Evolutionary conservation across 2,329 filamentous ascomycete genomes (phyloP).

Genomic region (Claviceps citrina): DNA sequence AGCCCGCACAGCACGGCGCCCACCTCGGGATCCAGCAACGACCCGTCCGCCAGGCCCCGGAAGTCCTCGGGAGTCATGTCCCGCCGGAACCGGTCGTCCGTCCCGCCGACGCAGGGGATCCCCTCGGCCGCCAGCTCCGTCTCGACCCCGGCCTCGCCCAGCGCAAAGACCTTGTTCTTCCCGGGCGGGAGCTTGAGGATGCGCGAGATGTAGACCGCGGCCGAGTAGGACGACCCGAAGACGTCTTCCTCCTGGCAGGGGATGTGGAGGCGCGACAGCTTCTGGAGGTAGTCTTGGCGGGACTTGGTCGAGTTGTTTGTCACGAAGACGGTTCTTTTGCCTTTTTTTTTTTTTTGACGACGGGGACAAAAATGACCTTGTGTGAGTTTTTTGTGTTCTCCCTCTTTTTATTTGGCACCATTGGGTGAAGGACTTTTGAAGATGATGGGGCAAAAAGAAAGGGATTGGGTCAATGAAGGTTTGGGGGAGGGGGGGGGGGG

Average conservation of each 20-base stretch:
- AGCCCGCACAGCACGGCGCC: conserved; percentile 79
- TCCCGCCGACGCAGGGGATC: conserved; percentile 70
- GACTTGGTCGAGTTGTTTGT: conserved; percentile 99
- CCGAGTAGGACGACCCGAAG: conserved; percentile 89
- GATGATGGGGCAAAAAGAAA: too few relatives aligned
- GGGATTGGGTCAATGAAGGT: background rate
- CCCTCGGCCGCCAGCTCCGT: conserved; percentile 69
- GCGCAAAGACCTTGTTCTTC: conserved; percentile 85
- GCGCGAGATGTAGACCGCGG: conserved; percentile 87
- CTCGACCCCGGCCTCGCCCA: conserved; percentile 86
- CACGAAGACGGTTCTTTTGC: conserved; percentile 87
- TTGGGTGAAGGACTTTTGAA: too few relatives aligned
- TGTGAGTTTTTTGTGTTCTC: background rate
- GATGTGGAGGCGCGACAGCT: conserved; percentile 70
- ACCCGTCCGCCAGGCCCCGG: conserved; percentile 57
- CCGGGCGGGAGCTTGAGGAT: conserved; percentile 66
- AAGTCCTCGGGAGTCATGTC: conserved; percentile 75
- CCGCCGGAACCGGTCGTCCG: conserved; percentile 60
- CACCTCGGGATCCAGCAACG: conserved; percentile 69
- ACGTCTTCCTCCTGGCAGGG: conserved; percentile 73
- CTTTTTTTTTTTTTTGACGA: conserved; percentile 25
- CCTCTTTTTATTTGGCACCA: too few relatives aligned
- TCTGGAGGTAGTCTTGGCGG: conserved; percentile 80
- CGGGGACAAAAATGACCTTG: too few relatives aligned
- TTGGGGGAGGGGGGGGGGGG: background rate